These are phyloP conservation scores for Phoma sp. DNA, from an alignment of 2,329 filamentous ascomycete species.

Conservation along the genomic window DNA sequence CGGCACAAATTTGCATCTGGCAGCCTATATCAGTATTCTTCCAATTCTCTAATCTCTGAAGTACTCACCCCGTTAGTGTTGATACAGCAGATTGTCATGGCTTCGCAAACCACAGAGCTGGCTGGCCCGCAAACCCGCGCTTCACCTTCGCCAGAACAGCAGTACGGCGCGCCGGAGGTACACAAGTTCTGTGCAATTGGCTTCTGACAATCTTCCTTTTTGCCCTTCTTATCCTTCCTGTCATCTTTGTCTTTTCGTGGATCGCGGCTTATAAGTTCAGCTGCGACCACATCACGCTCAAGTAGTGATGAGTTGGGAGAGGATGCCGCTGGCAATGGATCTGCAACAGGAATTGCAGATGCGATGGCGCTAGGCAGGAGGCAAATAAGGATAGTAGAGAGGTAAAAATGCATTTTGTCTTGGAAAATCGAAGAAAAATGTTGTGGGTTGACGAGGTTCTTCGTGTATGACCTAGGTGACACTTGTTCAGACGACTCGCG, in stretches of 20 bases:
- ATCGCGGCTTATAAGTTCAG: neutral
- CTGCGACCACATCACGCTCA: too few species aligned
- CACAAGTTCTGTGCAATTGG: conserved; percentile 1
- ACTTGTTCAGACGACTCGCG: too few species aligned
- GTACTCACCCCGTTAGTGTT: neutral
- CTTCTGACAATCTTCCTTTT: conserved; percentile 1
- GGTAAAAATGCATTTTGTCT: neutral
- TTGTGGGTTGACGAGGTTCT: too few species aligned
- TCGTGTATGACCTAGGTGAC: too few species aligned
- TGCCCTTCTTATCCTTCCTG: neutral
- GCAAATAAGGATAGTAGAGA: neutral
- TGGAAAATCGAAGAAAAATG: too few species aligned
- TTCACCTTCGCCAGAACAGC: neutral
- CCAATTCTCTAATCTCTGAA: neutral
- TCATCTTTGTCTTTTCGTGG: neutral
- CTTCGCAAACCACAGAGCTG: neutral
- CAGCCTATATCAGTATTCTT: neutral
- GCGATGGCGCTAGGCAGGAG: neutral
- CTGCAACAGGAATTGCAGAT: neutral
- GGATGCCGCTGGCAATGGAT: neutral
- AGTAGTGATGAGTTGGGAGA: too few species aligned
- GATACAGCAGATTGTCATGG: conserved; percentile 1
- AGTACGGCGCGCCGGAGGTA: neutral
- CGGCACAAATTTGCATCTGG: conserved; percentile 1
- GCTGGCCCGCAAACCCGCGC: neutral